Conservation (phyloP, 495 filamentous ascomycete genomes). For the Bombardia bombarda region DNA sequence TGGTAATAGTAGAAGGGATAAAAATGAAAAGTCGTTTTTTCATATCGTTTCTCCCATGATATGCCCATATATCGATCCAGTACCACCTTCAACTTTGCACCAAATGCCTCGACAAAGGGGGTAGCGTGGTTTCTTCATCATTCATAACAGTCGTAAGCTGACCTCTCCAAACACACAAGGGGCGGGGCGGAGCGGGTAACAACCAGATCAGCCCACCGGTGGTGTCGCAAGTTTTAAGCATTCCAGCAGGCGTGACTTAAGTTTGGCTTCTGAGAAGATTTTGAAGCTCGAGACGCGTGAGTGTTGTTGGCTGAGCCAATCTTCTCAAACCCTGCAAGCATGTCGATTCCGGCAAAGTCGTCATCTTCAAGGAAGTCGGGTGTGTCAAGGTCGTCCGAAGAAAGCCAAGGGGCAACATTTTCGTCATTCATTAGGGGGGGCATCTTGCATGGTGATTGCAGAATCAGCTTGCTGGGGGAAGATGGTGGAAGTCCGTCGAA, state of each 20-base stretch:
- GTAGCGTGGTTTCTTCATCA: conserved; percentile 14
- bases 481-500: conserved; percentile 41
- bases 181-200: no score
- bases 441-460: conserved; percentile 39
- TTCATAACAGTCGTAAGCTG: conserved; percentile 23
- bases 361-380: conserved; percentile 50
- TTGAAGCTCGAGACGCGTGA: conserved; percentile 20
- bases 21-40: conserved; percentile 1
- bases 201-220: not conserved
- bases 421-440: conserved; percentile 39
- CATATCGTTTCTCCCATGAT: conserved; percentile 2
- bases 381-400: conserved; percentile 46
- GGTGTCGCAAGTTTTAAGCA: conserved; percentile 26
- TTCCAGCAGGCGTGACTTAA: conserved; percentile 36
- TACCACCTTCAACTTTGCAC: not conserved
- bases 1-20: no score
- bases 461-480: conserved; percentile 47
- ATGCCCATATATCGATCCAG: not conserved
- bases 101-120: no score
- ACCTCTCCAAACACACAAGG: no score
- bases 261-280: conserved; percentile 23
- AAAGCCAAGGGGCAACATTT: conserved; percentile 31
- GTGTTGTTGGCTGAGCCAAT: conserved; percentile 56
- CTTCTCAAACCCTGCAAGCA: conserved; percentile 83
- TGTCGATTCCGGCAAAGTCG: conserved; percentile 67